A percentile compares a stretch with the other conserved stretches of the same genome.
Evolutionary conservation across 2,329 filamentous ascomycete genomes (phyloP).

Genomic region (Exutisphaerella laricina): DNA sequence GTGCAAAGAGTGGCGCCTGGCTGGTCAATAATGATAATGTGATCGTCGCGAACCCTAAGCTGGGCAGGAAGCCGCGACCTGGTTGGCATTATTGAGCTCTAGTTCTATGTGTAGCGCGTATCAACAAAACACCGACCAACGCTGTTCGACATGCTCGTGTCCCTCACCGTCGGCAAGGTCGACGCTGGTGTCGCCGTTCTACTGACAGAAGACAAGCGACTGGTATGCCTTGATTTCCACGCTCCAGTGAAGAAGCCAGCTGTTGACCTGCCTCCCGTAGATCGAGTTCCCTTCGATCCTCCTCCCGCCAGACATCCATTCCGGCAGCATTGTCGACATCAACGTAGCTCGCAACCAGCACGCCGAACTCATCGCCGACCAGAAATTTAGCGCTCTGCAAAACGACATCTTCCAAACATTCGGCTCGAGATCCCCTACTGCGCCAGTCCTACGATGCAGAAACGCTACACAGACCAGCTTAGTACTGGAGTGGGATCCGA

Average conservation of each 20-base stretch:
- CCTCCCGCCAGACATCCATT: constrained; percentile 88
- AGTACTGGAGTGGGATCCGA: constrained; percentile 95
- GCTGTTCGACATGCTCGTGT: constrained; percentile 72
- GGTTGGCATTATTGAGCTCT: no score
- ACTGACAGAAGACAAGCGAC: constrained; percentile 90
- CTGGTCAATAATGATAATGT: no score
- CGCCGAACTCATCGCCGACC: constrained; percentile 69
- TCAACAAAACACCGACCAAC: no score
- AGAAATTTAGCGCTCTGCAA: constrained; percentile 79
- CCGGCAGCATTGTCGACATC: constrained; percentile 96
- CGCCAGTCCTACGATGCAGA: constrained; percentile 79
- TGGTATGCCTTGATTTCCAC: constrained; percentile 56
- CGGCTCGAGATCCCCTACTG: constrained; percentile 68
- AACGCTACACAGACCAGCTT: constrained; percentile 99
- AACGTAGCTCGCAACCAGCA: constrained; percentile 80
- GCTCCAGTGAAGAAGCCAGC: constrained; percentile 4
- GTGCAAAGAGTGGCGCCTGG: no score
- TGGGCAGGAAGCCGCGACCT: no score
- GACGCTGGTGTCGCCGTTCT: constrained; percentile 97
- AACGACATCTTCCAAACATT: constrained; percentile 81
- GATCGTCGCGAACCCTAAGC: no score
- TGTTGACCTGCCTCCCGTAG: constrained; percentile 44
- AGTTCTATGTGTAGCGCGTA: no score
- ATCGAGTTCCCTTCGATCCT: constrained; percentile 99
- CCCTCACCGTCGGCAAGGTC: constrained; percentile 97